Evolutionary conservation across 176 grass and related monocot genomes (phyloP).

Genomic region (Avena sativa): DNA sequence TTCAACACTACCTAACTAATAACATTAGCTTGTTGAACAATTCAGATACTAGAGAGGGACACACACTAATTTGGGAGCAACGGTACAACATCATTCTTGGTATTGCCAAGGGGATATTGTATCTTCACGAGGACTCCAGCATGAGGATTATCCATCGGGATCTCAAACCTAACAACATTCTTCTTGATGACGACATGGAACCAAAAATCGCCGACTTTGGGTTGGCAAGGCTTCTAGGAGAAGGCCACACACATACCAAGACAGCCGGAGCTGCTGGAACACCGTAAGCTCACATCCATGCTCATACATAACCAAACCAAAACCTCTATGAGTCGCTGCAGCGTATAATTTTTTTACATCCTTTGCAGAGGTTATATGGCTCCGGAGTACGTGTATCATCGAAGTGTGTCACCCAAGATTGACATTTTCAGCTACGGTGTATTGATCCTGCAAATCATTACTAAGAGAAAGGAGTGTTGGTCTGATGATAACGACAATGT

Average conservation of each 20-base stretch:
- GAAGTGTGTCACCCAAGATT: background rate
- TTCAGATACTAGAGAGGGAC: background rate
- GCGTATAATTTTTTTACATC: background rate
- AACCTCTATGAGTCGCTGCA: background rate
- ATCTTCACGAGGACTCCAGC: constrained; percentile 13
- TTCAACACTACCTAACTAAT: too few relatives aligned
- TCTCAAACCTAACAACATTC: background rate
- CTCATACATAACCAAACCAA: background rate
- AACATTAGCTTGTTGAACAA: background rate
- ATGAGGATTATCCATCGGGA: constrained; percentile 3
- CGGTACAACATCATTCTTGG: background rate
- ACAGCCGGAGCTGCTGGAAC: constrained; percentile 1
- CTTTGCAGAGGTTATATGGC: background rate
- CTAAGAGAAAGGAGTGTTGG: background rate
- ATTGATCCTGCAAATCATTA: background rate
- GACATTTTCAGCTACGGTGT: constrained; percentile 10
- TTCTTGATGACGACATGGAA: constrained; percentile 1
- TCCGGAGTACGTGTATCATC: background rate
- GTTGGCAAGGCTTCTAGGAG: background rate
- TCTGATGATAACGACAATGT: background rate
- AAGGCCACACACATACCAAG: background rate
- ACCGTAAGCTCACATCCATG: background rate
- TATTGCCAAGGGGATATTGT: constrained; percentile 16
- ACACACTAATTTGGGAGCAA: background rate
- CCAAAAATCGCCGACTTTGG: constrained; percentile 4